Percentiles rank a stretch among this genome's conserved stretches.
Conservation (phyloP, 352 stramenopile species). For the Pythium periplocum region DNA sequence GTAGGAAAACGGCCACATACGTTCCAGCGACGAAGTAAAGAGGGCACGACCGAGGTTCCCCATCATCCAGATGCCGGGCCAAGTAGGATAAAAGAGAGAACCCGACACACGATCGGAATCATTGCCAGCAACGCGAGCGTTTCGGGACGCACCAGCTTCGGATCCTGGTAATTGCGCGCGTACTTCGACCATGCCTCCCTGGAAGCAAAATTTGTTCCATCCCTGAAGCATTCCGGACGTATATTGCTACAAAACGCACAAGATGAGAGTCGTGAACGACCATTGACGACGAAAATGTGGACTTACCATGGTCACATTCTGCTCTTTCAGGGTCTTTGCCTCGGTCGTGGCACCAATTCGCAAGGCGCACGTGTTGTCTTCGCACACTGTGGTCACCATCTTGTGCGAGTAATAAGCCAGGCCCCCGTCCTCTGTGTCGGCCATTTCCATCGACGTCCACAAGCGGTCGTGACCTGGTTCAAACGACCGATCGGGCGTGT, state of each 20-base stretch:
- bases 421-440: constrained; percentile 45
- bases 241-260: too few relatives aligned
- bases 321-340: background rate
- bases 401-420: constrained; percentile 15
- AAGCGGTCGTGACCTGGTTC: constrained; percentile 87
- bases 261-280: too few relatives aligned
- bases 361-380: constrained; percentile 2
- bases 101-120: too few relatives aligned
- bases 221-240: background rate
- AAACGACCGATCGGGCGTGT: constrained; percentile 85
- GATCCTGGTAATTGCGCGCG: too few relatives aligned
- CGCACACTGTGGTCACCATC: constrained; percentile 2
- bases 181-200: too few relatives aligned
- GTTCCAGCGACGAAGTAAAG: constrained; percentile 83
- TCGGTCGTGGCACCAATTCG: background rate
- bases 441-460: constrained; percentile 93
- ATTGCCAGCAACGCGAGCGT: too few relatives aligned
- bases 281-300: too few relatives aligned
- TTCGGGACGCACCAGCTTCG: too few relatives aligned
- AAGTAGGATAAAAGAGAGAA: constrained; percentile 43
- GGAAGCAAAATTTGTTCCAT: constrained; percentile 1
- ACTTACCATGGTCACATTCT: too few relatives aligned
- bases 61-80: constrained; percentile 93
- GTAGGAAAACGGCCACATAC: constrained; percentile 93
- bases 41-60: constrained; percentile 90